Percentiles rank a stretch among this genome's conserved stretches.
phyloP scores from a whole-genome alignment of 106 monocot genomes.

The Ottelia alismoides region DNA sequence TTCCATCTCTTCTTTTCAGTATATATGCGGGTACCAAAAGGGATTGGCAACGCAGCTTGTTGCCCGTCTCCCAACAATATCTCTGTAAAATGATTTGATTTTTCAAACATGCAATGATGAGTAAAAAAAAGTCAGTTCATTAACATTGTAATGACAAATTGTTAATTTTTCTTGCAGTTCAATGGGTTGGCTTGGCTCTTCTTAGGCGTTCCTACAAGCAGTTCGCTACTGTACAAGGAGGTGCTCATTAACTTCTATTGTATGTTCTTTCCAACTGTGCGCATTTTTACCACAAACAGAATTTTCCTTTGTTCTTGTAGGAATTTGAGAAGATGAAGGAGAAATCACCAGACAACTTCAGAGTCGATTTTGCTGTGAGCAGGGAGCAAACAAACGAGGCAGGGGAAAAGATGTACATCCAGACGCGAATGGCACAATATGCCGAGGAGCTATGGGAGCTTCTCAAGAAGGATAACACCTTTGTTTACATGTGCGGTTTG shows the following conservation, averaged over 20 bases:
- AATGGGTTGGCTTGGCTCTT: slow-evolving; percentile 97
- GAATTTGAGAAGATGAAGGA: slow-evolving; percentile 99
- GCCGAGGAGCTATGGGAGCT: slow-evolving; percentile 83
- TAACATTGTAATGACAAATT: too few relatives aligned
- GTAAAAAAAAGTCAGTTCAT: too few relatives aligned
- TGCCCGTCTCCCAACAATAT: too few relatives aligned
- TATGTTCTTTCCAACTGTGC: too few relatives aligned
- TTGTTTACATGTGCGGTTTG: slow-evolving; percentile 86
- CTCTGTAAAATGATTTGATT: too few relatives aligned
- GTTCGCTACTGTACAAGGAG: slow-evolving; percentile 97
- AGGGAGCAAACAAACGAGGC: slow-evolving; percentile 85
- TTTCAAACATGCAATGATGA: too few relatives aligned
- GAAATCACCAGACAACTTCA: slow-evolving; percentile 73
- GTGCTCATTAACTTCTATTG: too few relatives aligned
- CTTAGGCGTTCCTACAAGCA: slow-evolving; percentile 91
- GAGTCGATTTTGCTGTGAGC: slow-evolving; percentile 91
- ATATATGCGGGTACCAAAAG: too few relatives aligned
- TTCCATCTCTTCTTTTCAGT: too few relatives aligned
- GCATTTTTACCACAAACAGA: too few relatives aligned
- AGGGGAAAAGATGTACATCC: slow-evolving; percentile 99
- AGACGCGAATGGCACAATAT: slow-evolving; percentile 96
- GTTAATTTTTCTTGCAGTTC: slow-evolving; percentile 48
- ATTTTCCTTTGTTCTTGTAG: slow-evolving; percentile 12
- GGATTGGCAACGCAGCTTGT: too few relatives aligned
- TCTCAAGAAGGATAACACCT: slow-evolving; percentile 96